Evolutionary conservation across 768 basidiomycete species (phyloP).

Genomic region (Tricholoma furcatifolium): DNA sequence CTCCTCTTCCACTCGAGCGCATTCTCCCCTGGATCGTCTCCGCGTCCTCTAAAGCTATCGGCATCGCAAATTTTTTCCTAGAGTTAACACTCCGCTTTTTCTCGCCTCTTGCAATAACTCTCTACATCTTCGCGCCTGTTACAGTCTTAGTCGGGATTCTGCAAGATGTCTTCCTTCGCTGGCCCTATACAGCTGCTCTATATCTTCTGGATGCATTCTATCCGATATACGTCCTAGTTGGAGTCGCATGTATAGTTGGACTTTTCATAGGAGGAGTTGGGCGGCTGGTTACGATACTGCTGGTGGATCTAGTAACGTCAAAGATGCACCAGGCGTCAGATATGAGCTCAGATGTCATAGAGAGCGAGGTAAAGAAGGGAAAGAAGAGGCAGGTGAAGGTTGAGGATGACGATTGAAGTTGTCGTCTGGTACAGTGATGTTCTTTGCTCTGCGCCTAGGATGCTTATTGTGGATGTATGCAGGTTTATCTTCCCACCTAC

Average conservation of each 20-base stretch:
- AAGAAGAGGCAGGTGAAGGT: constrained; percentile 1
- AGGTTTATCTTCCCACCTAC: too few relatives aligned
- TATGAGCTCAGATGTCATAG: background rate
- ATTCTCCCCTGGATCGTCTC: constrained; percentile 15
- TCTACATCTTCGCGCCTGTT: constrained; percentile 50
- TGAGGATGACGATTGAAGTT: background rate
- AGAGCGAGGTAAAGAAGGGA: background rate
- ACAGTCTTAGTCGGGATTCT: constrained; percentile 39
- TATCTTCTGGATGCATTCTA: constrained; percentile 44
- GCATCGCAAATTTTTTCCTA: constrained; percentile 3
- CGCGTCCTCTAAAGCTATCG: constrained; percentile 4
- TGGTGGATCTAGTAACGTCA: constrained; percentile 9
- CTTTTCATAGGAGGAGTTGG: constrained; percentile 41
- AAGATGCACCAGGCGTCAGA: background rate
- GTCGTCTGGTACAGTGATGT: too few relatives aligned
- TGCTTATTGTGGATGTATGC: too few relatives aligned
- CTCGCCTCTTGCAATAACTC: constrained; percentile 27
- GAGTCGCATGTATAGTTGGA: constrained; percentile 55
- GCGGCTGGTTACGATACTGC: constrained; percentile 10
- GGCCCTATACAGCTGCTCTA: constrained; percentile 40
- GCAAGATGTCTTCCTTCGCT: constrained; percentile 39
- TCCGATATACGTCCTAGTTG: constrained; percentile 56
- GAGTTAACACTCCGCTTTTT: constrained; percentile 9
- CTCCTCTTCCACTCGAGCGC: constrained; percentile 15
- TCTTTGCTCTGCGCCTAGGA: too few relatives aligned